Evolutionary conservation across 768 basidiomycete genomes (phyloP), one percentile per base, ranked within the genome.

Genomic region (Phlebiopsis flavidoalba): DNA sequence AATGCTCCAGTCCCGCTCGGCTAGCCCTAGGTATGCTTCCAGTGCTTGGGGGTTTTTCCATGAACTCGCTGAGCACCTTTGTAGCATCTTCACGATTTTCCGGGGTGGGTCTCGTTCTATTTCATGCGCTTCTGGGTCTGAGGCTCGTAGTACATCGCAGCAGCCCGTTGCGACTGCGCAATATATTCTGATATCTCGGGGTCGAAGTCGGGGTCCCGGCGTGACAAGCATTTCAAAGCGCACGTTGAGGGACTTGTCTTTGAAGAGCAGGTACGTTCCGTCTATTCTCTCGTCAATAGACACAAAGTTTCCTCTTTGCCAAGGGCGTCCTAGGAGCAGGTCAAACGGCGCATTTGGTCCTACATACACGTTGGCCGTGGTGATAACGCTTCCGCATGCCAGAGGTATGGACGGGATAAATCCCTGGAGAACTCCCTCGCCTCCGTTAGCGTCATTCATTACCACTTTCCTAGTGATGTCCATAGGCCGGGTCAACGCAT

Each of bases 401-500:
- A 75, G n/a, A n/a, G n/a, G n/a, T n/a, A 50, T 8, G 61, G 61
- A 2, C 3, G 58, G n/a, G 6, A 70, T 63, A 45, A 66, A 53
- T 15, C 72, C 72, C 51, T 53, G 52, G 11, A 70, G 53, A 2
- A 59, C 33, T 0, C 66, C 66, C 47, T 63, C 57, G 1, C 67
- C 69, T 2, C 72, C 71, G 62, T 72, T 75, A 0, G 70, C 72
- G 53, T 75, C 73, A 24, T 60, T 57, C 61, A 67, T 60, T 1
- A 22, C 31, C 5, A 58, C 33, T 12, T 17, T 3, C 3, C 31
- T 1, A 4, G 47, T 45, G 14, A 58, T n/a, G 33, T 58, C 57
- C 46, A 58, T 58, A n/a, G n/a, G 57, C 21, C 57, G 4, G 3
- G 17, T 10, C 2, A 12, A 8, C 10, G 21, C 49, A 31, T 49